phyloP scores from a whole-genome alignment of 2,329 filamentous ascomycete species.

The Alternaria novae-zelandiae region DNA sequence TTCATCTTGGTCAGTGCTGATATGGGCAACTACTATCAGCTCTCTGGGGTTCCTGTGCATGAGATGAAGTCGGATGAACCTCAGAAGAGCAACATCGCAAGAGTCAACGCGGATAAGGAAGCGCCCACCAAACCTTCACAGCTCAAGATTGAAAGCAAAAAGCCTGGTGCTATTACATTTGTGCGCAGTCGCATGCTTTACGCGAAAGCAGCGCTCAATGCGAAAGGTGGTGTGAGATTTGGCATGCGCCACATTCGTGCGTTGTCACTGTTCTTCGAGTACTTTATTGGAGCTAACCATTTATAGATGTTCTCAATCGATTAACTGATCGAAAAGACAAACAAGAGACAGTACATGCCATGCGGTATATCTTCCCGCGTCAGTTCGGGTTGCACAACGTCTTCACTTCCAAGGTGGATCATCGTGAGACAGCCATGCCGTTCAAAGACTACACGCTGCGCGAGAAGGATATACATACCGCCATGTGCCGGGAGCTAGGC shows the following conservation, averaged over 20 bases:
- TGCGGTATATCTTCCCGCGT: constrained; percentile 93
- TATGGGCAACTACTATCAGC: constrained; percentile 73
- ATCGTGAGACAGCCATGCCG: constrained; percentile 70
- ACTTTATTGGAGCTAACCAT: constrained; percentile 15
- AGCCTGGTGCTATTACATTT: constrained; percentile 70
- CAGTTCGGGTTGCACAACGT: constrained; percentile 92
- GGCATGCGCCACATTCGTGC: constrained; percentile 83
- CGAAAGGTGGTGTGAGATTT: constrained; percentile 70
- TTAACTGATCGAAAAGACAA: constrained; percentile 58
- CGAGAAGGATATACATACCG: constrained; percentile 74
- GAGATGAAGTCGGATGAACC: constrained; percentile 46
- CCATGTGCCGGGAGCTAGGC: constrained; percentile 28
- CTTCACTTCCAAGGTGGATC: constrained; percentile 75
- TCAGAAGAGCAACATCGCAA: constrained; percentile 6
- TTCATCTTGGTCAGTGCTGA: constrained; percentile 69
- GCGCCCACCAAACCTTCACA: neutral
- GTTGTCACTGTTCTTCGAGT: constrained; percentile 38
- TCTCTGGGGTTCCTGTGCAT: constrained; percentile 72
- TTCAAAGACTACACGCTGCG: constrained; percentile 86
- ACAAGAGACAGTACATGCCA: constrained; percentile 69
- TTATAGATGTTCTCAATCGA: constrained; percentile 79
- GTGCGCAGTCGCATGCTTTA: constrained; percentile 88
- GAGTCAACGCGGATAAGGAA: neutral
- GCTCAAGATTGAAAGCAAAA: constrained; percentile 19
- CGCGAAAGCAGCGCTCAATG: constrained; percentile 73